These are phyloP conservation scores for Rhizophora mangle DNA, from an alignment of 345 rosid genomes.

Conservation along the genomic window DNA sequence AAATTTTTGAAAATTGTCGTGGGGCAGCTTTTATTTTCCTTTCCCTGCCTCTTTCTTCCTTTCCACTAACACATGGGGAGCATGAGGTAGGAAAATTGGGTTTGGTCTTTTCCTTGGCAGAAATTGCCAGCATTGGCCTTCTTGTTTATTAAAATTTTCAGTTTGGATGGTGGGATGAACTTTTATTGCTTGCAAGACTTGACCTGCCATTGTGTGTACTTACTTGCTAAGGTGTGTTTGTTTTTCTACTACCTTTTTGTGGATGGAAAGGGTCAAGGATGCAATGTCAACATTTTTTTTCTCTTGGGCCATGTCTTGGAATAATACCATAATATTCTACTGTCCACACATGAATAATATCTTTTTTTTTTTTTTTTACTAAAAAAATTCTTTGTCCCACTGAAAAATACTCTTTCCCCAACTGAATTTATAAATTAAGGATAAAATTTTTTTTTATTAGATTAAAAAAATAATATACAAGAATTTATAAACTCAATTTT, in stretches of 20 bases:
- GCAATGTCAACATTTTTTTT: neutral
- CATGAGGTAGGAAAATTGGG: neutral
- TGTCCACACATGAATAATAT: no score
- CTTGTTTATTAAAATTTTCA: neutral
- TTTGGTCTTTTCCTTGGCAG: neutral
- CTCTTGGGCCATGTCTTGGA: neutral
- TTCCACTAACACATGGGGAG: neutral
- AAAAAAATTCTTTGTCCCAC: no score
- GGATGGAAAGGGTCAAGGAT: neutral
- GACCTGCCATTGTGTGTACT: neutral
- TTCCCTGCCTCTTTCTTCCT: neutral
- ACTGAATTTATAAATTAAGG: no score
- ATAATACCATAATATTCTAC: no score
- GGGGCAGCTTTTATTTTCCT: slow-evolving; percentile 40
- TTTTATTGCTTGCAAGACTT: neutral
- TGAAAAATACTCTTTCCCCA: no score
- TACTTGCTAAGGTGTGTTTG: no score
- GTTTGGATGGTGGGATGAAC: neutral
- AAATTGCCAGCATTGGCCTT: neutral
- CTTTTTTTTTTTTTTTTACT: no score
- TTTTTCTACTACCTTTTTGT: neutral
- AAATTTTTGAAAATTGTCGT: slow-evolving; percentile 9
- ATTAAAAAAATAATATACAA: no score
- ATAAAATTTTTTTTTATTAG: no score
- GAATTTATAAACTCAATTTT: no score